Conservation (phyloP, 75 land plant species). For the Picea glauca region DNA sequence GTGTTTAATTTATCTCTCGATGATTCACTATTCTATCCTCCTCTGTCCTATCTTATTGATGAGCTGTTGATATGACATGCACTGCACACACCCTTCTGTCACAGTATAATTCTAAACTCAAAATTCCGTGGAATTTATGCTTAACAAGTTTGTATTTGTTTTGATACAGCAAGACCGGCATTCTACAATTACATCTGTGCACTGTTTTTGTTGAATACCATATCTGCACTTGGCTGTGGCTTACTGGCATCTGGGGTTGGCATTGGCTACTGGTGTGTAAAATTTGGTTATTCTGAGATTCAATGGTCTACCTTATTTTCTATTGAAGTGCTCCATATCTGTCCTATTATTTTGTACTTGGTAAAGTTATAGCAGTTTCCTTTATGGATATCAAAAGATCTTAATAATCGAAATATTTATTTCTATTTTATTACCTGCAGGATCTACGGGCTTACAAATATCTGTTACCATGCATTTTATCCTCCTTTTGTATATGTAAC, state of each 20-base stretch:
- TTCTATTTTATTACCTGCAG: conserved; percentile 32
- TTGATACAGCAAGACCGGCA: conserved; percentile 86
- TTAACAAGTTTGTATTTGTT: background rate
- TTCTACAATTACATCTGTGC: conserved; percentile 76
- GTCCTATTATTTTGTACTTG: conserved; percentile 5
- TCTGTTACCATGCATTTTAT: conserved; percentile 88
- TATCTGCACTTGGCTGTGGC: conserved; percentile 54
- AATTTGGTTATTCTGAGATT: background rate
- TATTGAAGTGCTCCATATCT: background rate
- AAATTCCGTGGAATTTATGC: background rate
- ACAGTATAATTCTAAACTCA: background rate
- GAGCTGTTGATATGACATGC: background rate
- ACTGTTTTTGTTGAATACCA: conserved; percentile 63
- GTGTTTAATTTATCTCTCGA: background rate
- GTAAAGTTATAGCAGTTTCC: background rate
- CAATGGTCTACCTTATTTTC: background rate
- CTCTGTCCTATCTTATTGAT: background rate
- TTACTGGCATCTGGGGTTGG: conserved; percentile 78
- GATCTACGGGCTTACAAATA: conserved; percentile 54
- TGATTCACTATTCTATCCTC: background rate
- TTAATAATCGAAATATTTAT: background rate
- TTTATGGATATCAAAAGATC: background rate
- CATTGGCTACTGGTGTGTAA: conserved; percentile 78
- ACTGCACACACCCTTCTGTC: background rate
- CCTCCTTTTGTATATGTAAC: conserved; percentile 86